Evolutionary conservation across 352 stramenopile genomes (phyloP).

Genomic region (Elongisporangium prolatum): DNA sequence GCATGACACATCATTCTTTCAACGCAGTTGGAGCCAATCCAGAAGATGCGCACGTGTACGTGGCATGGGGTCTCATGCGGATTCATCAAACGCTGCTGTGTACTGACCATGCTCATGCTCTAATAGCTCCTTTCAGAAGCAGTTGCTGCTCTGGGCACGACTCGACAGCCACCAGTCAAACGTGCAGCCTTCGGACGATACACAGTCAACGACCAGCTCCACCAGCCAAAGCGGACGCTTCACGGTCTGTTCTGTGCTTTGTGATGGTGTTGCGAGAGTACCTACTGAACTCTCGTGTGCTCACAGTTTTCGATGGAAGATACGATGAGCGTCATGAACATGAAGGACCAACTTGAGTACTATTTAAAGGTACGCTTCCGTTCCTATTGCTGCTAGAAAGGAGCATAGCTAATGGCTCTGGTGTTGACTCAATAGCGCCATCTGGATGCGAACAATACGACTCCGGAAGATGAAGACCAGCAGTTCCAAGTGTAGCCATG

Average conservation of each 20-base stretch:
- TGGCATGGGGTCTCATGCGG: too few species aligned
- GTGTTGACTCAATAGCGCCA: slow-evolving; percentile 30
- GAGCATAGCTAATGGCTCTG: slow-evolving; percentile 2
- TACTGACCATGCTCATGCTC: too few species aligned
- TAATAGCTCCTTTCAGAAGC: slow-evolving; percentile 61
- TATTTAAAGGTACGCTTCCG: slow-evolving; percentile 70
- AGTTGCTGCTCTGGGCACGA: slow-evolving; percentile 73
- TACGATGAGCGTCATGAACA: slow-evolving; percentile 42
- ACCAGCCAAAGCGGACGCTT: slow-evolving; percentile 46
- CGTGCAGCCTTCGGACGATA: slow-evolving; percentile 40
- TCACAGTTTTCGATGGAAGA: slow-evolving; percentile 55
- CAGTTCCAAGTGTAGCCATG: slow-evolving; percentile 25
- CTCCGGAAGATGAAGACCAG: slow-evolving; percentile 5
- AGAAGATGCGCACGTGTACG: slow-evolving; percentile 53
- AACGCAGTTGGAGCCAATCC: slow-evolving; percentile 39
- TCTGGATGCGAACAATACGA: slow-evolving; percentile 19
- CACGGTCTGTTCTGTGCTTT: slow-evolving; percentile 23
- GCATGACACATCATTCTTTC: slow-evolving; percentile 31
- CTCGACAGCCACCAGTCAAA: slow-evolving; percentile 54
- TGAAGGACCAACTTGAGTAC: slow-evolving; percentile 82
- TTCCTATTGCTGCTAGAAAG: background rate
- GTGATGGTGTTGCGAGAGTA: background rate
- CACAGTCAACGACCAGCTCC: slow-evolving; percentile 52
- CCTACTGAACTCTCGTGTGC: background rate
- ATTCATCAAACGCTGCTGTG: slow-evolving; percentile 6